Percentiles rank a stretch among this genome's conserved stretches.
phyloP scores from a whole-genome alignment of 2,329 filamentous ascomycete species.

The Xylariaceae sp. region DNA sequence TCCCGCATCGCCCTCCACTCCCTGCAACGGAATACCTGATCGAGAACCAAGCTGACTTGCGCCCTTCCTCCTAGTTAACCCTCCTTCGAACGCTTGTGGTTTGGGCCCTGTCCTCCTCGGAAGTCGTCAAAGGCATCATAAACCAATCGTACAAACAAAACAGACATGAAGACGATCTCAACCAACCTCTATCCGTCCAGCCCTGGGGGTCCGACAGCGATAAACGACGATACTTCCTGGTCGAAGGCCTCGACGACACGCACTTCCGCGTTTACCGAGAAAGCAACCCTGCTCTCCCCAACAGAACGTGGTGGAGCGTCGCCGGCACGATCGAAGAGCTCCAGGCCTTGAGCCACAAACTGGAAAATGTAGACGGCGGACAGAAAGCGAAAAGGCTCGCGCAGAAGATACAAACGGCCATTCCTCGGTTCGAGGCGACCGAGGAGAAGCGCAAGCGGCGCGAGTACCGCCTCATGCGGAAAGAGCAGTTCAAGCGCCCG shows the following conservation, averaged over 20 bases:
- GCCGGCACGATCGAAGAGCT: conserved; percentile 88
- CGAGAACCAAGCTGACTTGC: conserved; percentile 14
- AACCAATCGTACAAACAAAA: conserved; percentile 84
- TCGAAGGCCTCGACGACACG: conserved; percentile 92
- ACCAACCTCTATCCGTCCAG: conserved; percentile 84
- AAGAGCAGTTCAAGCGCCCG: conserved; percentile 80
- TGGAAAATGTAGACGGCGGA: conserved; percentile 70
- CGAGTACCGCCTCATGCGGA: conserved; percentile 82
- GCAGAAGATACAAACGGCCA: conserved; percentile 69
- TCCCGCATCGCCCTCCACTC: too few relatives aligned
- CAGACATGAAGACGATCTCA: conserved; percentile 71
- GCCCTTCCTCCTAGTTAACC: conserved; percentile 55
- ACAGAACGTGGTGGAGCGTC: conserved; percentile 84
- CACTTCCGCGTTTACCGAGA: conserved; percentile 91
- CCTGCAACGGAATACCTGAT: background rate
- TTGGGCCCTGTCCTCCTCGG: conserved; percentile 87
- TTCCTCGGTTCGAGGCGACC: conserved; percentile 86
- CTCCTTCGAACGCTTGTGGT: conserved; percentile 77
- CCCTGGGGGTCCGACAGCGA: conserved; percentile 87
- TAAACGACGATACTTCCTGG: conserved; percentile 86
- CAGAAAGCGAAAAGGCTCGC: conserved; percentile 75
- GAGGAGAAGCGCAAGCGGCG: conserved; percentile 94
- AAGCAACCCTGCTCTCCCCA: conserved; percentile 73
- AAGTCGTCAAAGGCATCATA: conserved; percentile 72
- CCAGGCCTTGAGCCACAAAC: conserved; percentile 65